Conservation (phyloP, 257 asterid species). For the Misopates orontium region DNA sequence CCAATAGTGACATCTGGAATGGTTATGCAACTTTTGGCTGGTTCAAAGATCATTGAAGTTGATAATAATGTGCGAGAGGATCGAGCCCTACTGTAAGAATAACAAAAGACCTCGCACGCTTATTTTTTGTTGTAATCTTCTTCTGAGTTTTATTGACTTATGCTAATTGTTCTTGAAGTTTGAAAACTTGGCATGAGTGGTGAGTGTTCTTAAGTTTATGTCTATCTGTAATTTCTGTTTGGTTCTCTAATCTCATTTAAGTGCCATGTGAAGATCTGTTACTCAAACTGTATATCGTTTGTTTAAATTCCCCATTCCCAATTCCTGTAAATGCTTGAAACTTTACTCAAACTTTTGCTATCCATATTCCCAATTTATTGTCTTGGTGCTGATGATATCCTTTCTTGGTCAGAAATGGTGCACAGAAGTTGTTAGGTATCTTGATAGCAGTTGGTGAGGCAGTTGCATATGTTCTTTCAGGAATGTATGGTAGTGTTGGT, state of each 20-base stretch:
- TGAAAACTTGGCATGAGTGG: background rate
- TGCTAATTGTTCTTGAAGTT: background rate
- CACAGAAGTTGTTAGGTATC: constrained; percentile 40
- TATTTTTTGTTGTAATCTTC: background rate
- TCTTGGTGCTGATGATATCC: background rate
- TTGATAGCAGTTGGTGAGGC: constrained; percentile 45
- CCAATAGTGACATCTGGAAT: constrained; percentile 43
- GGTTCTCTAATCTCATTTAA: no score
- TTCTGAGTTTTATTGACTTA: background rate
- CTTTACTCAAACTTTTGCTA: background rate
- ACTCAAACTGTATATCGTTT: background rate
- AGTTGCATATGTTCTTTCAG: constrained; percentile 42
- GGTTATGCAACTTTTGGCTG: constrained; percentile 41
- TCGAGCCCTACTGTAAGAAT: constrained; percentile 39
- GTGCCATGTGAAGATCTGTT: background rate
- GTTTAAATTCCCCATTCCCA: background rate
- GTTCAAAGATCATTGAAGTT: constrained; percentile 44
- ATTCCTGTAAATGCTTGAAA: background rate
- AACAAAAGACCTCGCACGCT: background rate
- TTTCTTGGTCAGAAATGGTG: constrained; percentile 31
- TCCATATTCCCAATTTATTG: background rate
- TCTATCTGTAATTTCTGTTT: background rate
- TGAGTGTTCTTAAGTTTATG: background rate
- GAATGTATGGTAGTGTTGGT: constrained; percentile 40
- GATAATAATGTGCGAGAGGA: constrained; percentile 44